Evolutionary conservation across 306 rosid genomes (phyloP).

Genomic region (Castanea mollissima): DNA sequence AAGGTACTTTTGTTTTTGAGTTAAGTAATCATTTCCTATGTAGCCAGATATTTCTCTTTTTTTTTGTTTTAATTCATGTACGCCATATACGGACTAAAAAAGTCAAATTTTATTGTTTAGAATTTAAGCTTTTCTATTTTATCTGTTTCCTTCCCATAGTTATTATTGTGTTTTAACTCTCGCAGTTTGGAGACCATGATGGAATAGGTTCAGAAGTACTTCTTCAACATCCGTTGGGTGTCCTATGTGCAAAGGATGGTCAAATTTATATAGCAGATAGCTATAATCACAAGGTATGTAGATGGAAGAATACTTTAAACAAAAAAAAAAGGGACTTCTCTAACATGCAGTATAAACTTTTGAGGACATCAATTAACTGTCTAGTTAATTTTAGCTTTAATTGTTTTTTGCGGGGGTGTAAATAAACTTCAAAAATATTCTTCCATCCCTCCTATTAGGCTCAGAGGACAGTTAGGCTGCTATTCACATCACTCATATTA

Average conservation of each 20-base stretch:
- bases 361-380: not conserved
- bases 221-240: conserved; percentile 92
- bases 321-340: conserved; percentile 5
- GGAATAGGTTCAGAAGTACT: conserved; percentile 86
- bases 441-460: not conserved
- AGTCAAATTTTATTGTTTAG: conserved; percentile 3
- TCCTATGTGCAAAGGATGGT: conserved; percentile 62
- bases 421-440: not conserved
- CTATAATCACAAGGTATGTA: conserved; percentile 90
- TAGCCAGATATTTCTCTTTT: not conserved
- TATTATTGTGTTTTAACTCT: conserved; percentile 23
- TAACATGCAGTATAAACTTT: conserved; percentile 10
- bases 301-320: conserved; percentile 8
- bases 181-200: conserved; percentile 95
- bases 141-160: conserved; percentile 18
- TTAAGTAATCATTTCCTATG: conserved; percentile 14
- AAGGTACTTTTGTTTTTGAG: conserved; percentile 48
- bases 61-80: not conserved
- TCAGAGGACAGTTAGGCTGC: not conserved
- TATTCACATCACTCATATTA: not conserved
- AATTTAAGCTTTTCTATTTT: conserved; percentile 7
- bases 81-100: not conserved
- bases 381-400: not conserved
- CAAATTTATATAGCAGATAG: conserved; percentile 77
- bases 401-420: not conserved